Base-by-base conservation (phyloP, 306 rosid species). In the Cucumis cinereus region DNA sequence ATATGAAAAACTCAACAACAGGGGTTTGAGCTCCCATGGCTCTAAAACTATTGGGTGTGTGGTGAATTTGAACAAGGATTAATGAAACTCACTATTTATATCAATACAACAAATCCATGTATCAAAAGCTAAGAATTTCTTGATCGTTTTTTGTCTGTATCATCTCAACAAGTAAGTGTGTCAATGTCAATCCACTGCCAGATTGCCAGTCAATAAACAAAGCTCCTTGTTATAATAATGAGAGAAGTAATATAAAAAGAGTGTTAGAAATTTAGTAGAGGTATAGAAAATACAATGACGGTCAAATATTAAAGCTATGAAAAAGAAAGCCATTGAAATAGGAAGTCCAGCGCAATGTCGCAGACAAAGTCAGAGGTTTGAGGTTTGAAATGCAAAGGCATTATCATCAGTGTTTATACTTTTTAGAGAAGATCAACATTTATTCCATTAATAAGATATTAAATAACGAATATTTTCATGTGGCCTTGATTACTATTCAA, bases 21-120 rank as follows among this genome's bases (percentile, higher is more conserved):
- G 47, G 47, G 47, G 70, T 16, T 35, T n/a, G 47, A 35, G 24
- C 24, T 30, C 24, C 70, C 70, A 63, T 63, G 70, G 22, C 43
- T 61, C 43, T 15, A 13, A 11, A 24, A 35, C 14, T 33, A 38
- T 63, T 17, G 70, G 20, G 1, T 16, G 52, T 45, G 17, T 62
- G 33, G 45, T 63, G 47, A 36, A 35, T 33, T 63, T 63, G 26
- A 63, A 33, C 20, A 16, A 61, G 77, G 89, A 77, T 77, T 79
- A 77, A 14, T 80, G 83, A 45, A 88, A 85, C 47, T 78, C 82
- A 67, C 87, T 82, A 33, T 63, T 35, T 63, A 50, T 50, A 50
- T 50, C 16, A 15, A 16, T 50, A 50, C 55, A 5, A 50, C 62
- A 54, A 17, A 19, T 15, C 0, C 61, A 6, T 59, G 66, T 19